Conservation (phyloP, 306 rosid species). For the Pyrus betulifolia region DNA sequence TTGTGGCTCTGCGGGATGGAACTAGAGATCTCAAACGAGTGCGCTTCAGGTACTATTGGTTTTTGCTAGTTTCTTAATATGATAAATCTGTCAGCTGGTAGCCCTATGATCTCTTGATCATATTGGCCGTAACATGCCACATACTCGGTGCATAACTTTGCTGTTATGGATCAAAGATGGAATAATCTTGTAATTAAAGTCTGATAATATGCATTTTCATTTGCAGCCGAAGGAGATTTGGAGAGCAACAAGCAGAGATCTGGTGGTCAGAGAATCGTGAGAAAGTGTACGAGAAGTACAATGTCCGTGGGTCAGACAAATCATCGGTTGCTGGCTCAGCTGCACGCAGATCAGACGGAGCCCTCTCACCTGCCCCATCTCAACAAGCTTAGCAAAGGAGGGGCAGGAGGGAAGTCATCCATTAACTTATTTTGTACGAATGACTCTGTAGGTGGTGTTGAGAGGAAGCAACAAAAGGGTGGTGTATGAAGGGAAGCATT, state of each 20-base stretch:
- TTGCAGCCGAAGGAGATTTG: conserved; percentile 94
- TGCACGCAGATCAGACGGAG: conserved; percentile 39
- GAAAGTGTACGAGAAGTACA: conserved; percentile 76
- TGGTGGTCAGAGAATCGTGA: conserved; percentile 99
- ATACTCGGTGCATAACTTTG: background rate
- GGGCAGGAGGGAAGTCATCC: conserved; percentile 28
- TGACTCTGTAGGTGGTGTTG: conserved; percentile 18
- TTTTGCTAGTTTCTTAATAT: background rate
- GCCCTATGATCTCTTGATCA: background rate
- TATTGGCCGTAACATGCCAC: background rate
- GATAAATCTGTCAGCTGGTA: background rate
- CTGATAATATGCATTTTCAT: conserved; percentile 12
- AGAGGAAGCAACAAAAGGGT: conserved; percentile 22
- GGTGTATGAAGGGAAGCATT: conserved; percentile 22
- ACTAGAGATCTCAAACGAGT: conserved; percentile 93
- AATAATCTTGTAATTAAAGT: background rate
- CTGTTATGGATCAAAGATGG: background rate
- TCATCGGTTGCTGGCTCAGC: conserved; percentile 53
- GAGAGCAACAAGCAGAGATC: conserved; percentile 94
- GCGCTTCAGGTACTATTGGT: conserved; percentile 73
- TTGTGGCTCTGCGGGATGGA: conserved; percentile 76
- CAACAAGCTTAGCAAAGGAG: conserved; percentile 35
- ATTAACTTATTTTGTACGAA: conserved; percentile 41
- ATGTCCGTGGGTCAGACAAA: conserved; percentile 61
- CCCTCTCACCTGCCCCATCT: conserved; percentile 38